Percentiles rank a stretch among this genome's conserved stretches.
Evolutionary conservation across 2,329 filamentous ascomycete species (phyloP).

Genomic region (Trichoderma sp.): DNA sequence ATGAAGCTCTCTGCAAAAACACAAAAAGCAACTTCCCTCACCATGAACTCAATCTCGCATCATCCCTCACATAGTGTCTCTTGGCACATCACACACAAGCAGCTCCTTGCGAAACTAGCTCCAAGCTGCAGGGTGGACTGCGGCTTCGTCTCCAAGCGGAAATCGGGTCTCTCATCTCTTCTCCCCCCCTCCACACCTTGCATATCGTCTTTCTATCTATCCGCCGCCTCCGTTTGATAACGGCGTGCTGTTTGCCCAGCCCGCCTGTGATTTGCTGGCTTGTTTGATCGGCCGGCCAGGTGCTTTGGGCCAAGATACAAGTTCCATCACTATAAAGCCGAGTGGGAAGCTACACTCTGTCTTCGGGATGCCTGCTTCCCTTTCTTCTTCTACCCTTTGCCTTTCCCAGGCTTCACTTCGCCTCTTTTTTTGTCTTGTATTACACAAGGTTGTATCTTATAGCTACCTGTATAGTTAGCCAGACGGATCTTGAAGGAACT

Average conservation of each 20-base stretch:
- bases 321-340: conserved; percentile 2
- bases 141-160: not conserved
- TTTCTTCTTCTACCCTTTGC: conserved; percentile 12
- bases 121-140: not conserved
- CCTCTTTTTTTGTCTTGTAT: conserved; percentile 16
- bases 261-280: not conserved
- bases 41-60: not conserved
- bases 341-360: not conserved
- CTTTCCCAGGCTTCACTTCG: conserved; percentile 24
- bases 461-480: conserved; percentile 4
- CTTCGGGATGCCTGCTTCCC: not conserved
- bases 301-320: not conserved
- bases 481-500: not conserved
- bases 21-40: not conserved
- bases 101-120: not conserved
- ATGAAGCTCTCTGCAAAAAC: too few species aligned
- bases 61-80: conserved; percentile 3
- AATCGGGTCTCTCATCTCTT: conserved; percentile 9
- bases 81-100: not conserved
- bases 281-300: not conserved
- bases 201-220: not conserved
- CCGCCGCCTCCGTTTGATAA: conserved; percentile 12
- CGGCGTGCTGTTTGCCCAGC: not conserved
- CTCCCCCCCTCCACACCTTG: conserved; percentile 8
- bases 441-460: not conserved